Base-by-base conservation (phyloP, 1,284 basidiomycete species). In the Leccinum pallidistipes region DNA sequence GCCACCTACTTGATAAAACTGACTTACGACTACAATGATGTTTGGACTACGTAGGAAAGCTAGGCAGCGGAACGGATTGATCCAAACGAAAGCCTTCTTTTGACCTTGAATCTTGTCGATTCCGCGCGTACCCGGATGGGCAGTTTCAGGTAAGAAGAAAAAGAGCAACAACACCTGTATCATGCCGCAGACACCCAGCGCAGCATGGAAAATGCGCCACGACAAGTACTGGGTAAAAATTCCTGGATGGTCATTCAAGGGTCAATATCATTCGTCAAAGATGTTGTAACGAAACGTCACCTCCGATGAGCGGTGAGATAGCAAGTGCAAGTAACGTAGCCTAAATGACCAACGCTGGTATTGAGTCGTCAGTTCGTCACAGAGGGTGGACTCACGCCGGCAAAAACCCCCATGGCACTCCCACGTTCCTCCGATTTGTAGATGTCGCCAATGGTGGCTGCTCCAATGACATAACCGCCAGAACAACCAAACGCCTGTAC, bases 141-240 rank as follows among this genome's bases (percentile, higher is more conserved):
- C 82, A 1, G 91, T 93, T 70, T 94, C 92, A 0, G 92, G 91
- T 14, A 92, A 79, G 57, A 83, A 80, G 29, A 84, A 56, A 8
- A 77, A 69, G 32, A 87, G 78, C 10, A 82, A 68, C 0, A 82
- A 31, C 31, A 86, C 76, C 1, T 81, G 78, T 3, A 82, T 60
- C 0, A 81, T 64, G 4, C 82, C 82, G 34, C 78, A 71, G 0
- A 78, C 68, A 2, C 81, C 83, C 3, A 91, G 64, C 0, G 74
- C 68, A 38, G 75, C 74, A 72, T 94, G 90, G 70, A 88, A 85
- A 1, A 81, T 69, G 2, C 90, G 81, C 92, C 92, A 94, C 0
- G 89, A 87, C 43, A 77, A 79, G 63, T 86, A 87, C 59, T 85
- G 75, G 0, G 86, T 78, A 0, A 79, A 74, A 21, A 78, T 32